Evolutionary conservation across 2,329 filamentous ascomycete genomes (phyloP).

Genomic region (Kalmusia sp.): DNA sequence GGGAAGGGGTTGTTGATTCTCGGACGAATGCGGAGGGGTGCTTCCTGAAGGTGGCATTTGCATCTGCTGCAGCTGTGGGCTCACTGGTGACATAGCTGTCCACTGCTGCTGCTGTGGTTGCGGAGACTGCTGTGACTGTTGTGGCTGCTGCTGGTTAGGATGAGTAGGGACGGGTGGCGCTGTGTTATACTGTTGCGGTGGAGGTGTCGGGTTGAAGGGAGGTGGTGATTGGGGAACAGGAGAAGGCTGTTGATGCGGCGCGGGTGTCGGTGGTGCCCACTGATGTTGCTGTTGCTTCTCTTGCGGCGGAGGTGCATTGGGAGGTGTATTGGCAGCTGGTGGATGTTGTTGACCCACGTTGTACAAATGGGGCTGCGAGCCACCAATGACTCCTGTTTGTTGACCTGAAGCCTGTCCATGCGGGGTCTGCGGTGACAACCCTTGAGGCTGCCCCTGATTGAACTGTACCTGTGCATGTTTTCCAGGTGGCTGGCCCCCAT

Average conservation of each 20-base stretch:
- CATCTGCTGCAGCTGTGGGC: constrained; percentile 20
- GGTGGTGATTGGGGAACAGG: constrained; percentile 17
- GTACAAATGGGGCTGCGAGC: constrained; percentile 13
- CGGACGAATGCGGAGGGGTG: constrained; percentile 21
- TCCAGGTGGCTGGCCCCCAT: constrained; percentile 7
- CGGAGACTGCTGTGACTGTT: constrained; percentile 12
- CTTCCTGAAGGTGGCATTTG: constrained; percentile 22
- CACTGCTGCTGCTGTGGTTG: constrained; percentile 31
- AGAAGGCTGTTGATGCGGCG: constrained; percentile 5
- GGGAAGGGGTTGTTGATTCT: constrained; percentile 16
- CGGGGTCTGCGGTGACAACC: constrained; percentile 14
- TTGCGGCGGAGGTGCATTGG: constrained; percentile 15
- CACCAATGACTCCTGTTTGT: constrained; percentile 35
- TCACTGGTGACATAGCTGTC: constrained; percentile 24
- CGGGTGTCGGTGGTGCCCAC: constrained; percentile 14
- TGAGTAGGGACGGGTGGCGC: constrained; percentile 18
- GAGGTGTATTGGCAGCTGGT: constrained; percentile 17
- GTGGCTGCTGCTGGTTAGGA: constrained; percentile 13
- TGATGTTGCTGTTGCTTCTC: constrained; percentile 16
- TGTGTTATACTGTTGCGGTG: constrained; percentile 19
- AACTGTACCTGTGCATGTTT: constrained; percentile 8
- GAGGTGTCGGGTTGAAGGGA: constrained; percentile 13
- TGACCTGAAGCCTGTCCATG: constrained; percentile 27
- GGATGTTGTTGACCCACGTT: constrained; percentile 17
- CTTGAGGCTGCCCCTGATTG: constrained; percentile 9